These are phyloP conservation scores for Eryngium alpinum DNA, from an alignment of 140 eudicot genomes.

Conservation along the genomic window DNA sequence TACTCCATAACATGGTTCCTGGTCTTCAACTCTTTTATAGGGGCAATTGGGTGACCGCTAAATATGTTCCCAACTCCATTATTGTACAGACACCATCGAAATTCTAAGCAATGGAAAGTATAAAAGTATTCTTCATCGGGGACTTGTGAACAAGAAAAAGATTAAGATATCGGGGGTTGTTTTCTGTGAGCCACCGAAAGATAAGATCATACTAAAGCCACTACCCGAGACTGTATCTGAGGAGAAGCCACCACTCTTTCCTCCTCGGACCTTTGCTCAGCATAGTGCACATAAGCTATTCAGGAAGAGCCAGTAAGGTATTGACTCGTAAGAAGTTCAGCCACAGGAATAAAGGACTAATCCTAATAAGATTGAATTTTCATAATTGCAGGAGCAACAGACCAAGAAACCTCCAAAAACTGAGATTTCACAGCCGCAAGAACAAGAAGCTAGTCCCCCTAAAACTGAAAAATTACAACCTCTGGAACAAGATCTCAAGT, in stretches of 20 bases:
- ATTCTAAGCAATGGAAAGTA: constrained; percentile 93
- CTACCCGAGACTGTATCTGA: constrained; percentile 72
- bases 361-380: not conserved
- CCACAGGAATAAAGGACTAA: not conserved
- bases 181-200: constrained; percentile 93
- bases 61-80: constrained; percentile 81
- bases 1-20: constrained; percentile 95
- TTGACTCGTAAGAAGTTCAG: not conserved
- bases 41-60: constrained; percentile 79
- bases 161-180: constrained; percentile 94
- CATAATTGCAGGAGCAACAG: not conserved
- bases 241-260: constrained; percentile 60
- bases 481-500: not conserved
- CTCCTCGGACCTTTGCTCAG: constrained; percentile 81
- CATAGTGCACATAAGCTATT: constrained; percentile 76
- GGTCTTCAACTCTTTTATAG: constrained; percentile 76
- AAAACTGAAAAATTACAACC: not conserved
- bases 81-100: constrained; percentile 89
- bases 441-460: not conserved
- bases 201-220: constrained; percentile 76
- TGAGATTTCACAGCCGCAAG: not conserved
- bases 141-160: constrained; percentile 84
- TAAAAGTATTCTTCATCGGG: constrained; percentile 86
- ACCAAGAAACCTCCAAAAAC: not conserved
- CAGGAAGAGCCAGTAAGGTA: constrained; percentile 38